A percentile compares a stretch with the other conserved stretches of the same genome.
Evolutionary conservation across 495 filamentous ascomycete genomes (phyloP).

Genomic region (Gamarada debralockiae): DNA sequence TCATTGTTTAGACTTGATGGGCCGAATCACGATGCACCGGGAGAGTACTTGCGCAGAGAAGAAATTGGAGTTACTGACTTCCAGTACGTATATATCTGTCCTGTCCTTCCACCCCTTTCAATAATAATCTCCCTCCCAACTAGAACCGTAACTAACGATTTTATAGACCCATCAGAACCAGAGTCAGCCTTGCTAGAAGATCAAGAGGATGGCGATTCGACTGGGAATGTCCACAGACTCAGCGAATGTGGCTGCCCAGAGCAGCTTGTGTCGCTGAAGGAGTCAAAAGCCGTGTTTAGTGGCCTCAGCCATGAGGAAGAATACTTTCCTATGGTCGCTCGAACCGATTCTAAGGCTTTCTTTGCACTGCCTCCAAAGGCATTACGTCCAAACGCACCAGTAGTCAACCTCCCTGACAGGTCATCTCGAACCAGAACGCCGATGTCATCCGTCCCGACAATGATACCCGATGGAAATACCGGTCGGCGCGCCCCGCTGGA

Average conservation of each 20-base stretch:
- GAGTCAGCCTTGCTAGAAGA: too few relatives aligned
- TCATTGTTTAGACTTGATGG: slow-evolving; percentile 4
- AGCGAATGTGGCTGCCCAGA: slow-evolving; percentile 1
- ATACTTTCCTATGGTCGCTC: slow-evolving; percentile 5
- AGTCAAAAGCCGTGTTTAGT: neutral
- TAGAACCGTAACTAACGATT: too few relatives aligned
- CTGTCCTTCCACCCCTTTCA: too few relatives aligned
- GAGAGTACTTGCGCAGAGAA: slow-evolving; percentile 8
- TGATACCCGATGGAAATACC: neutral
- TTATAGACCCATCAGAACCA: too few relatives aligned
- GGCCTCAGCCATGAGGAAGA: neutral
- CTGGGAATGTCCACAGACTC: neutral
- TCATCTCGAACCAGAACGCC: neutral
- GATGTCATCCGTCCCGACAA: neutral
- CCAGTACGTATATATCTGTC: too few relatives aligned
- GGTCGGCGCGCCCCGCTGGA: neutral
- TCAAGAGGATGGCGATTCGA: neutral
- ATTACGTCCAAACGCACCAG: neutral
- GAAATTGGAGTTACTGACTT: slow-evolving; percentile 6
- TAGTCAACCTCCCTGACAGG: neutral
- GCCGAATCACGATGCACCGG: slow-evolving; percentile 14
- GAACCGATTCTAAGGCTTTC: neutral
- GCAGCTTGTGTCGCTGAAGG: neutral
- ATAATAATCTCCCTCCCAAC: too few relatives aligned
- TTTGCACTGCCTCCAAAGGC: neutral